Percentiles rank a stretch among this genome's conserved stretches.
These are phyloP conservation scores for Arthrobotrys sphaeroides DNA, from an alignment of 2,329 filamentous ascomycete genomes.

Conservation along the genomic window DNA sequence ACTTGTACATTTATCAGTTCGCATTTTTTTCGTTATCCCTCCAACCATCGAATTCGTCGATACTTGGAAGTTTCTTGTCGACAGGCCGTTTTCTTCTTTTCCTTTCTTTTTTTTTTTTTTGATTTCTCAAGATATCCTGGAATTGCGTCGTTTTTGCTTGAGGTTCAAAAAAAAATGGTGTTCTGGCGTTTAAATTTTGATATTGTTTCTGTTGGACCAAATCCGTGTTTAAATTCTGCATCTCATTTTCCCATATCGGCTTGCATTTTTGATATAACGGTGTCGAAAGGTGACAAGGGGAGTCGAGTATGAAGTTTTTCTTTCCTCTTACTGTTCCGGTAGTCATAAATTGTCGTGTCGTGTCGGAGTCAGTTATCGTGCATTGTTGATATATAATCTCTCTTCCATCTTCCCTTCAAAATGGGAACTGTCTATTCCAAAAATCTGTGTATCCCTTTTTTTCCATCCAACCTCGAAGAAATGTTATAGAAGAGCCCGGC, in stretches of 20 bases:
- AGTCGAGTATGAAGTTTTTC: background rate
- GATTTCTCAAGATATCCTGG: constrained; percentile 50
- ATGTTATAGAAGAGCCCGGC: constrained; percentile 5
- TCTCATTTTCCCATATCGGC: constrained; percentile 6
- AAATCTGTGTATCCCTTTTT: background rate
- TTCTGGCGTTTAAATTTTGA: constrained; percentile 21
- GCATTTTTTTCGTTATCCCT: background rate
- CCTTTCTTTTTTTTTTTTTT: too few relatives aligned
- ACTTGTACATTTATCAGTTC: constrained; percentile 5
- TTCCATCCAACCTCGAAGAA: background rate
- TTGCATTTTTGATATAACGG: constrained; percentile 30
- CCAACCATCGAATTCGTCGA: constrained; percentile 3
- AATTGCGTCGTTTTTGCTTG: constrained; percentile 28
- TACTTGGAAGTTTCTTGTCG: background rate
- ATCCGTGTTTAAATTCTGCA: constrained; percentile 1
- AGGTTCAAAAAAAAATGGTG: constrained; percentile 21
- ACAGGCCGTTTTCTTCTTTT: constrained; percentile 1
- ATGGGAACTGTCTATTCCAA: constrained; percentile 1
- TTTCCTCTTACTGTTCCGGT: background rate
- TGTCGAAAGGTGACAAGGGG: constrained; percentile 22
- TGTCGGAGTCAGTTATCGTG: constrained; percentile 1
- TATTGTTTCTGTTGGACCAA: background rate
- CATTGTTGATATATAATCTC: constrained; percentile 2
- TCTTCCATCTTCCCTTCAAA: background rate
- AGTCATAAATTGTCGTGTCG: constrained; percentile 1